Evolutionary conservation across 371 early-diverging fungal species (phyloP).

Genomic region (Rhizopus sp.): DNA sequence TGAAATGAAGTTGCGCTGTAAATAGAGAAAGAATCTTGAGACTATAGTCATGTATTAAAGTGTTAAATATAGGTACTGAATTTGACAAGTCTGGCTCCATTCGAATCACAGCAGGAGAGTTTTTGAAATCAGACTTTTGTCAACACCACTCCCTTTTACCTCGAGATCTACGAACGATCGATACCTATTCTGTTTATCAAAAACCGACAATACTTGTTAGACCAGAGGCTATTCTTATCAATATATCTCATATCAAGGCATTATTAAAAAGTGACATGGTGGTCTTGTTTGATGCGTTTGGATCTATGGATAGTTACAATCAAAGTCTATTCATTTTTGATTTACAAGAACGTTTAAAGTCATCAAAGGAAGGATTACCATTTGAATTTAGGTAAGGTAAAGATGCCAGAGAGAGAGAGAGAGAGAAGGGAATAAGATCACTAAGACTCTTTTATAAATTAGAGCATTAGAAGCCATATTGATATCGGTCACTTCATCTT

Average conservation of each 20-base stretch:
- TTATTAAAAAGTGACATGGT: constrained; percentile 81
- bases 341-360: constrained; percentile 72
- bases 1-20: constrained; percentile 37
- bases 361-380: constrained; percentile 51
- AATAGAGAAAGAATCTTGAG: neutral
- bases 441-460: constrained; percentile 1
- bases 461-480: constrained; percentile 85
- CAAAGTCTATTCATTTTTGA: constrained; percentile 81
- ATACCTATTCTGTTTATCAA: constrained; percentile 75
- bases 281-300: constrained; percentile 76
- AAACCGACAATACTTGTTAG: constrained; percentile 88
- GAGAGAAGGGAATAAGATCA: no score
- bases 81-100: constrained; percentile 74
- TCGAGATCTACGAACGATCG: constrained; percentile 82
- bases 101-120: constrained; percentile 74
- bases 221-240: constrained; percentile 79
- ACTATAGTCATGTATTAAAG: neutral
- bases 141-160: constrained; percentile 74
- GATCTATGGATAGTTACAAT: constrained; percentile 66
- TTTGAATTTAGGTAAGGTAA: constrained; percentile 73
- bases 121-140: constrained; percentile 76
- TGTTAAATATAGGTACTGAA: constrained; percentile 58
- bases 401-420: neutral
- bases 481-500: constrained; percentile 65
- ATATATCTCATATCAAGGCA: constrained; percentile 79